Conservation (phyloP, 176 grass and related monocot species). For the Carex myosuroides region DNA sequence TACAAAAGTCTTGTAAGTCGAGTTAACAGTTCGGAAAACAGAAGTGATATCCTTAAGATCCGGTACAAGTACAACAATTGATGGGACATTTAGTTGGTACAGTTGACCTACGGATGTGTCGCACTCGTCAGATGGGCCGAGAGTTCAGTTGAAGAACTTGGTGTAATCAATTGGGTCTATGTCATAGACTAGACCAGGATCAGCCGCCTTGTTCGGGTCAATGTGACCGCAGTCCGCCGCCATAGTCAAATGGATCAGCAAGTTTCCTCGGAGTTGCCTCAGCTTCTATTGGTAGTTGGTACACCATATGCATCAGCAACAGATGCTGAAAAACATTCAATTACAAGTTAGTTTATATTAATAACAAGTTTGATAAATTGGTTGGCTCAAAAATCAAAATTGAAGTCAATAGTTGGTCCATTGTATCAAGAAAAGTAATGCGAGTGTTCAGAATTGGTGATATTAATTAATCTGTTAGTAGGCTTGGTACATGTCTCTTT, state of each 20-base stretch:
- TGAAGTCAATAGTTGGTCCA: too few relatives aligned
- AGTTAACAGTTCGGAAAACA: slow-evolving; percentile 31
- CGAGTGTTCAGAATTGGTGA: too few relatives aligned
- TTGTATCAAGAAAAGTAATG: too few relatives aligned
- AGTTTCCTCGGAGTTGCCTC: slow-evolving; percentile 35
- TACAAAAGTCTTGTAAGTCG: slow-evolving; percentile 26
- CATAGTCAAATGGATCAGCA: slow-evolving; percentile 62
- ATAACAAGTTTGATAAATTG: neutral
- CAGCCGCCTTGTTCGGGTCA: slow-evolving; percentile 22
- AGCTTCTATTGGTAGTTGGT: slow-evolving; percentile 27
- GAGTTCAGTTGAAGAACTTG: slow-evolving; percentile 30
- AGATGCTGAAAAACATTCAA: slow-evolving; percentile 28
- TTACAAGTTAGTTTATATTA: neutral
- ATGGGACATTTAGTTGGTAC: slow-evolving; percentile 41
- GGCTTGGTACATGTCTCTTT: too few relatives aligned
- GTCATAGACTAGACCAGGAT: slow-evolving; percentile 60
- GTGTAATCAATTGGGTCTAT: slow-evolving; percentile 36
- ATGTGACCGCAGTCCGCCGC: slow-evolving; percentile 31
- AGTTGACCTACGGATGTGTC: neutral
- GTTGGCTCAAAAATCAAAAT: neutral
- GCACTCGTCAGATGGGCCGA: neutral
- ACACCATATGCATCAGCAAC: slow-evolving; percentile 17
- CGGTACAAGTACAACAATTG: slow-evolving; percentile 29
- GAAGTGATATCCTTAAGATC: slow-evolving; percentile 31
- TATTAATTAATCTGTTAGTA: too few relatives aligned